phyloP scores from a whole-genome alignment of 768 basidiomycete species.

The Mycena filopes region DNA sequence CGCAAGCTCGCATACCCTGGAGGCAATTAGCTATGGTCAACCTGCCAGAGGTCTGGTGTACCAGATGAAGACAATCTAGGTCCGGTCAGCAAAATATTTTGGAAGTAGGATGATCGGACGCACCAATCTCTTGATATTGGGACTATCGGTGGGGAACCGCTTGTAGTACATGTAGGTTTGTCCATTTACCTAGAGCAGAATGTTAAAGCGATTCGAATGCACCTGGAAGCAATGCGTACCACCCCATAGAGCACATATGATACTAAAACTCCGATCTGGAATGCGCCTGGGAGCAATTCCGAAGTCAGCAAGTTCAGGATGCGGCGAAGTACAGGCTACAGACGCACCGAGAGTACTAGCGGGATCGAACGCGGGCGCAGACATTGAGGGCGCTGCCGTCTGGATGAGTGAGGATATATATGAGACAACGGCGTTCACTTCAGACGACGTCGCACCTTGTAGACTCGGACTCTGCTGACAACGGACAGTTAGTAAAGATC shows the following conservation, averaged over 20 bases:
- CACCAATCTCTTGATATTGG: background rate
- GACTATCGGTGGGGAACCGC: background rate
- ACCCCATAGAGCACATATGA: constrained; percentile 8
- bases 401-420: no score
- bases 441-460: no score
- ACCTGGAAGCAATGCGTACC: no score
- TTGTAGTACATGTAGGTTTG: constrained; percentile 6
- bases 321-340: background rate
- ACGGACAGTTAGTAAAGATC: no score
- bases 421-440: no score
- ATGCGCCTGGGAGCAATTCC: background rate
- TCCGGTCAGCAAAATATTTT: background rate
- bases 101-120: background rate
- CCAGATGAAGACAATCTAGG: constrained; percentile 8
- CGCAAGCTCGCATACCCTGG: background rate
- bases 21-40: background rate
- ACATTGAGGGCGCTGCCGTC: no score
- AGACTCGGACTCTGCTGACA: no score
- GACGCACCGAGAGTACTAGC: background rate
- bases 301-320: background rate
- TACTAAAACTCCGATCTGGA: constrained; percentile 9
- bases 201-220: no score
- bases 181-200: no score
- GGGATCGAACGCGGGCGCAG: background rate
- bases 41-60: background rate